Evolutionary conservation across 495 filamentous ascomycete genomes (phyloP).

Genomic region (Aspergillus nanangensis): DNA sequence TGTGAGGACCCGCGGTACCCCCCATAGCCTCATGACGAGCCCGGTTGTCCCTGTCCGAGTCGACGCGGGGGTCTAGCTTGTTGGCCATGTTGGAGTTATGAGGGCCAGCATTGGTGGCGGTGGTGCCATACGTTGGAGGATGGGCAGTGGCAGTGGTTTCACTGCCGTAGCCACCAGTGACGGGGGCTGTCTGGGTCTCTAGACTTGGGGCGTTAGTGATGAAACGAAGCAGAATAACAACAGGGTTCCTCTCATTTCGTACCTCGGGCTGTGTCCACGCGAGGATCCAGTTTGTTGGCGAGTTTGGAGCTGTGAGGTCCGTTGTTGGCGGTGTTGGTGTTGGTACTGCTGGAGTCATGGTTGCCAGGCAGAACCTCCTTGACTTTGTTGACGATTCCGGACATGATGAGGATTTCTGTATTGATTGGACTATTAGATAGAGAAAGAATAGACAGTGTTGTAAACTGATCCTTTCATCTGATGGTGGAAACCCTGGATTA

Average conservation of each 20-base stretch:
- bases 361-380: slow-evolving; percentile 54
- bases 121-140: slow-evolving; percentile 3
- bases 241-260: background rate
- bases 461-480: no score
- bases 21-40: background rate
- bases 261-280: slow-evolving; percentile 7
- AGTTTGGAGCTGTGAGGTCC: slow-evolving; percentile 15
- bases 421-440: background rate
- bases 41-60: slow-evolving; percentile 6
- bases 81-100: slow-evolving; percentile 24
- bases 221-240: background rate
- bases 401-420: slow-evolving; percentile 41
- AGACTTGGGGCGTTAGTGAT: background rate
- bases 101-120: slow-evolving; percentile 10
- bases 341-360: slow-evolving; percentile 17
- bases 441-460: background rate
- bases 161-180: background rate
- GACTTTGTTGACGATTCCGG: slow-evolving; percentile 57
- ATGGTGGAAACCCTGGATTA: no score
- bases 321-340: slow-evolving; percentile 5
- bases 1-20: slow-evolving; percentile 15
- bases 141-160: slow-evolving; percentile 2
- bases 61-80: slow-evolving; percentile 13
- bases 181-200: background rate
- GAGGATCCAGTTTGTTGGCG: slow-evolving; percentile 7